These are phyloP conservation scores for Solanum chmielewskii DNA, from an alignment of 257 asterid species.

Conservation along the genomic window DNA sequence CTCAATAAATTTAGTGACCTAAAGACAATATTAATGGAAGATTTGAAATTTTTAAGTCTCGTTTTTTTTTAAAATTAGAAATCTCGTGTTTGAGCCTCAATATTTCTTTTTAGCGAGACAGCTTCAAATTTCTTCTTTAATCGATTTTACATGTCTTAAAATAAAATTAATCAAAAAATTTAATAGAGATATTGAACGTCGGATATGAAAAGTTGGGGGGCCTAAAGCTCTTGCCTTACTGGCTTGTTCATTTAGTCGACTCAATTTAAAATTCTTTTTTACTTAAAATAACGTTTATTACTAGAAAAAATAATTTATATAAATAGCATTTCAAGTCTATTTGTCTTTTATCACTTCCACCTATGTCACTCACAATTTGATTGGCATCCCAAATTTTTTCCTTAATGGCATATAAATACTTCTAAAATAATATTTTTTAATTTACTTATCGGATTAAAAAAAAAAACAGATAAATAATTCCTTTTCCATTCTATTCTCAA, in stretches of 20 bases:
- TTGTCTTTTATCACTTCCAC: neutral
- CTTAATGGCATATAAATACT: too few relatives aligned
- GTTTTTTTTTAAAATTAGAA: neutral
- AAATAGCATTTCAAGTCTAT: neutral
- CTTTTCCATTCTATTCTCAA: neutral
- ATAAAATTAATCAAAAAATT: neutral
- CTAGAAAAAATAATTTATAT: too few relatives aligned
- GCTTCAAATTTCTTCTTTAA: neutral
- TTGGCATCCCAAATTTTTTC: neutral
- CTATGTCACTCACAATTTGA: neutral
- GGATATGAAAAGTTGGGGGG: neutral
- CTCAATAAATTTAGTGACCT: neutral
- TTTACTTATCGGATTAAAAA: neutral
- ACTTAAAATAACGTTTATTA: neutral
- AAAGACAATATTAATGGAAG: neutral
- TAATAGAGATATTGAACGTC: neutral
- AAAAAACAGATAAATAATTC: too few relatives aligned
- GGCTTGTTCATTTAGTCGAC: neutral
- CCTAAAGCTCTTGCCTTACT: neutral
- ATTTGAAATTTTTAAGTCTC: neutral
- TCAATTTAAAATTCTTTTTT: neutral
- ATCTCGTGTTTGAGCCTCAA: accelerated
- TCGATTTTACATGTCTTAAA: neutral
- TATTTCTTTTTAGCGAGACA: neutral
- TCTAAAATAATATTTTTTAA: too few relatives aligned